These are phyloP conservation scores for Penicillium brevicompactum DNA, from an alignment of 2,329 filamentous ascomycete species.

Conservation along the genomic window DNA sequence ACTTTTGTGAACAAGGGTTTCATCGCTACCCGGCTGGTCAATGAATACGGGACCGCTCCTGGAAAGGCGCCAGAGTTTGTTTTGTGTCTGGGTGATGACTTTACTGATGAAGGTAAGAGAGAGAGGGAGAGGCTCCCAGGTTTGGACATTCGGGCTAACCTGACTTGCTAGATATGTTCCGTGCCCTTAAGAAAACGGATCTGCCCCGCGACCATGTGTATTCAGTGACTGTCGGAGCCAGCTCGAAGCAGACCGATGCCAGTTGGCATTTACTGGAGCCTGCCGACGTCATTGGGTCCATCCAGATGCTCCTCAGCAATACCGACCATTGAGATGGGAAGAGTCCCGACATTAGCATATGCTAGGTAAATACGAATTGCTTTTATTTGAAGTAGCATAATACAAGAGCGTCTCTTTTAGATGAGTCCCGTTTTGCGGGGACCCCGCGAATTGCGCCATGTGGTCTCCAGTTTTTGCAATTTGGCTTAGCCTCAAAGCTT, in stretches of 20 bases:
- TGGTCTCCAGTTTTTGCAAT: not conserved
- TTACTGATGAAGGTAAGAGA: constrained; percentile 85
- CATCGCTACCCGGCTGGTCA: constrained; percentile 81
- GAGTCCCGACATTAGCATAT: not conserved
- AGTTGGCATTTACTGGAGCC: constrained; percentile 90
- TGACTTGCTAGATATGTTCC: constrained; percentile 69
- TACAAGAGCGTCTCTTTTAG: not conserved
- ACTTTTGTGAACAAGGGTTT: constrained; percentile 98
- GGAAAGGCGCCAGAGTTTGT: constrained; percentile 76
- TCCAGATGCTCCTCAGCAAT: constrained; percentile 56
- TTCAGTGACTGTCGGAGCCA: constrained; percentile 87
- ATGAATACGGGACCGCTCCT: constrained; percentile 63
- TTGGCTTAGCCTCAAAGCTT: too few species aligned
- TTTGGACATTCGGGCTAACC: too few species aligned
- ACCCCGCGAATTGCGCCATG: constrained; percentile 9
- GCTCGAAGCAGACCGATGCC: constrained; percentile 87
- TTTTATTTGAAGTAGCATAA: not conserved
- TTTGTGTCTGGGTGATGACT: constrained; percentile 90
- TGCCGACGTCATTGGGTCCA: constrained; percentile 75
- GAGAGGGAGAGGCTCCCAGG: not conserved
- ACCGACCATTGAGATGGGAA: constrained; percentile 26
- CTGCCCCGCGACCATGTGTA: constrained; percentile 71
- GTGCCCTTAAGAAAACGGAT: constrained; percentile 65
- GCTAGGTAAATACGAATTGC: not conserved
- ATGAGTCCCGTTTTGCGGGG: constrained; percentile 4